A percentile compares a stretch with the other conserved stretches of the same genome.
phyloP scores from a whole-genome alignment of 768 basidiomycete genomes.

The Serendipita sp. region DNA sequence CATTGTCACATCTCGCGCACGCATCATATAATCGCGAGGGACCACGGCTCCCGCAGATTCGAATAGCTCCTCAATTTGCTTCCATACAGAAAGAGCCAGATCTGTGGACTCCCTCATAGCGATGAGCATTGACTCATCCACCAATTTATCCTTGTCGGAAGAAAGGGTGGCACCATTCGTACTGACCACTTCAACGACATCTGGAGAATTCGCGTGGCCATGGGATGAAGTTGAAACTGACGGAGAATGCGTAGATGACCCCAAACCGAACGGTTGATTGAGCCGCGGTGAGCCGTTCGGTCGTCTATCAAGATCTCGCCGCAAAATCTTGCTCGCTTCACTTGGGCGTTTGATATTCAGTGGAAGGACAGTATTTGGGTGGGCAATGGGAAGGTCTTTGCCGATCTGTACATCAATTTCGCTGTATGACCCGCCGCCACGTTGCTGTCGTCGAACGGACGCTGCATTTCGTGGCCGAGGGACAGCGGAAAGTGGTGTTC shows the following conservation, averaged over 20 bases:
- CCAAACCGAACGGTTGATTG: conserved; percentile 8
- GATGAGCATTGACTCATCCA: conserved; percentile 64
- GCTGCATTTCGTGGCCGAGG: conserved; percentile 36
- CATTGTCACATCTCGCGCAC: conserved; percentile 47
- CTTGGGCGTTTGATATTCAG: conserved; percentile 4
- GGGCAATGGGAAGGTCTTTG: conserved; percentile 41
- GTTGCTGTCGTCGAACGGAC: conserved; percentile 18
- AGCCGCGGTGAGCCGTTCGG: not conserved
- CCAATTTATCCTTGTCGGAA: conserved; percentile 39
- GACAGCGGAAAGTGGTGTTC: conserved; percentile 14
- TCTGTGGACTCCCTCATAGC: conserved; percentile 66
- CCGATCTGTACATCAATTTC: conserved; percentile 82
- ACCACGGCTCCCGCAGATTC: conserved; percentile 24
- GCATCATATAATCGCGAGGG: conserved; percentile 36
- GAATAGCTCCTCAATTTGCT: conserved; percentile 59
- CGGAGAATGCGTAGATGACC: conserved; percentile 24
- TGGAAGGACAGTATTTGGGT: conserved; percentile 26
- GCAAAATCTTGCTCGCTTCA: conserved; percentile 5
- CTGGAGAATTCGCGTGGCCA: conserved; percentile 14
- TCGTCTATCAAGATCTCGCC: conserved; percentile 1
- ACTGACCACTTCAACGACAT: conserved; percentile 21
- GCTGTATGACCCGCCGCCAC: conserved; percentile 93
- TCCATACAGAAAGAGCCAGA: conserved; percentile 68
- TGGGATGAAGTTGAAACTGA: conserved; percentile 19
- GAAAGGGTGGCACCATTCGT: conserved; percentile 26